phyloP scores from a whole-genome alignment of 441 rosid genomes.

The Viola pubescens region DNA sequence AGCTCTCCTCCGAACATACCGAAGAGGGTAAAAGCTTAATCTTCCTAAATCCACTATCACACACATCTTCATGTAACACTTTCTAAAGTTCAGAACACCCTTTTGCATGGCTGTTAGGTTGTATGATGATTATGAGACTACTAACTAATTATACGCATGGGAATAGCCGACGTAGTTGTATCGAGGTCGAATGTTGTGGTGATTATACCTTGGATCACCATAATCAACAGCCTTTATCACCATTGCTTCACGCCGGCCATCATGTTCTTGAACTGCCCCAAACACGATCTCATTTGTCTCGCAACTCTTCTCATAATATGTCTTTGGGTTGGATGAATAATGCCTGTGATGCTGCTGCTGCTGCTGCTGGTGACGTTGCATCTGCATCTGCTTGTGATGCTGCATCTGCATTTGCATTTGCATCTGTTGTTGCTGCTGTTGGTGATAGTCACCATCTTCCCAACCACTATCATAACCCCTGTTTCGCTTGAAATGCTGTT shows the following conservation, averaged over 20 bases:
- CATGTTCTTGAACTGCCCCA: conserved; percentile 86
- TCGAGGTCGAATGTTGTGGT: conserved; percentile 57
- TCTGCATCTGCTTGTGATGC: conserved; percentile 14
- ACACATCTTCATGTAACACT: conserved; percentile 3
- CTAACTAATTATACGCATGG: conserved; percentile 24
- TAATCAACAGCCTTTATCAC: conserved; percentile 92
- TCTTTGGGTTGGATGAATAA: conserved; percentile 37
- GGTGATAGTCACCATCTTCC: conserved; percentile 36
- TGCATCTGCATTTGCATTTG: conserved; percentile 20
- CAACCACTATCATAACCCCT: conserved; percentile 34
- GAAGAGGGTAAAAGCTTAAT: background rate
- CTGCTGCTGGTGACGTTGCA: conserved; percentile 29
- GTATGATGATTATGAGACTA: background rate
- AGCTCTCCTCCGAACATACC: background rate
- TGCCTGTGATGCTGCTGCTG: conserved; percentile 44
- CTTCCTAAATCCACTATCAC: conserved; percentile 5
- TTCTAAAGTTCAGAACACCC: background rate
- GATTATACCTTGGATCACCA: conserved; percentile 45
- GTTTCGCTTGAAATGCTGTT: conserved; percentile 39
- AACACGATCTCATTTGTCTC: conserved; percentile 88
- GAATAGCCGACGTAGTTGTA: conserved; percentile 54
- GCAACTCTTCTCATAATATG: conserved; percentile 58
- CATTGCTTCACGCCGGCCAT: conserved; percentile 79
- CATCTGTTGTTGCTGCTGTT: conserved; percentile 27
- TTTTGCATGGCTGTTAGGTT: too few species aligned